These are phyloP conservation scores for Senna siamea DNA, from an alignment of 306 rosid genomes.

Conservation along the genomic window DNA sequence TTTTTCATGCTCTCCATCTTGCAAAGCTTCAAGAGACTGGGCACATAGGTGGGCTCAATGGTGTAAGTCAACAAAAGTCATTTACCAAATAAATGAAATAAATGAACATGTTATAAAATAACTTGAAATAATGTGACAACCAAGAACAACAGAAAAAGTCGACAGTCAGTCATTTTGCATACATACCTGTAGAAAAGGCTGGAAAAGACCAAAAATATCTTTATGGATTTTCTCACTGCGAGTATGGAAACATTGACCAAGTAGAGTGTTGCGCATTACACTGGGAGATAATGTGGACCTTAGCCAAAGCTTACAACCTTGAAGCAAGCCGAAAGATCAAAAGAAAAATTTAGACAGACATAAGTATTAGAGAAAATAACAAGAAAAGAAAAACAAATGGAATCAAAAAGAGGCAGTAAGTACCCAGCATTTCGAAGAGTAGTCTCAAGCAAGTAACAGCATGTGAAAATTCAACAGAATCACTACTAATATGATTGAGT, in stretches of 20 bases:
- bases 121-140: not conserved
- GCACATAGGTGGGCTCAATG: constrained; percentile 39
- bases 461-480: constrained; percentile 84
- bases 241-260: constrained; percentile 97
- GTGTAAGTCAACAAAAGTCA: constrained; percentile 34
- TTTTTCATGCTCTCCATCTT: constrained; percentile 96
- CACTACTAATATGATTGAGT: constrained; percentile 88
- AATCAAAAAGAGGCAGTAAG: constrained; percentile 34
- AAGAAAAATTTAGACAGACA: constrained; percentile 38
- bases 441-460: constrained; percentile 89
- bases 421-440: constrained; percentile 94
- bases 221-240: constrained; percentile 92
- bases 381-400: constrained; percentile 9
- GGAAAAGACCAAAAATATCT: constrained; percentile 94
- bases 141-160: constrained; percentile 11
- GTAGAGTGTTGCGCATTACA: constrained; percentile 91
- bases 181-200: constrained; percentile 92
- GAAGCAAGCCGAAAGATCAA: constrained; percentile 43
- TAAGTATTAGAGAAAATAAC: constrained; percentile 4
- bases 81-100: not conserved
- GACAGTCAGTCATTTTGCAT: constrained; percentile 36
- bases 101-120: not conserved
- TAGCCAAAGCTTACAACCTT: constrained; percentile 98
- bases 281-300: constrained; percentile 90
- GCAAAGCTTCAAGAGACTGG: constrained; percentile 98